Base-by-base conservation (phyloP, 192 early-diverging fungal genomes). In the Mycoemilia scoparia region DNA sequence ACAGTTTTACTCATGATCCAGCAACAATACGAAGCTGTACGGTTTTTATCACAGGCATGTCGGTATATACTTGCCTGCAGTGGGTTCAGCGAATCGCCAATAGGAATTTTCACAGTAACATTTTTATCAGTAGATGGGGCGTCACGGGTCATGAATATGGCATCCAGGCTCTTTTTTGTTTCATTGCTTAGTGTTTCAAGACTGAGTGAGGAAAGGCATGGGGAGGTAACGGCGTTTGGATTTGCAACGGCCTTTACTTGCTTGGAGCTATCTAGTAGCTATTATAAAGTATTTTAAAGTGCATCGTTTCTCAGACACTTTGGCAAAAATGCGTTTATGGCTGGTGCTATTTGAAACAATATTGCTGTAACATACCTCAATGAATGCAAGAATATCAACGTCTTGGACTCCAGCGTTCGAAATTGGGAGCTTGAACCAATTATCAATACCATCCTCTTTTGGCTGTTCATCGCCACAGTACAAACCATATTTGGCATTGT, bases 381-480 rank as follows among this genome's bases (percentile, higher is more conserved):
- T 35, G 29, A 57, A 67, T 9, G 58, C 55, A 1, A 60, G 47
- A 10, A 51, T 46, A 11, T 41, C 29, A 21, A 45, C 43, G 27
- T 51, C 33, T 14, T 51, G 50, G 11, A 49, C 43, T 4, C 51
- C 64, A 2, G 46, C 59, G 2, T 39, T 34, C 11, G 21, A 22
- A 7, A 67, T 41, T 6, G 64, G 64, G 1, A 61, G 45, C 36
- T 61, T 49, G 45, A 57, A 61, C 58, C 58, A 61, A 36, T 26
- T 54, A 36, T 51, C 49, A 21, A 61, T 21, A 9, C 45, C 44
- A 20, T 43, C 34, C 17, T 51, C 42, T 11, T 36, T 32, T 2
- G 39, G 32, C 12, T 54, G 54, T 42, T 51, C 43, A 45, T 27
- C 42, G 27, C 53, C 57, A 38, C 58, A 61, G 32, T 52, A 57